Evolutionary conservation across 305 asterid genomes (phyloP).

Genomic region (Fraxinus dipetala): DNA sequence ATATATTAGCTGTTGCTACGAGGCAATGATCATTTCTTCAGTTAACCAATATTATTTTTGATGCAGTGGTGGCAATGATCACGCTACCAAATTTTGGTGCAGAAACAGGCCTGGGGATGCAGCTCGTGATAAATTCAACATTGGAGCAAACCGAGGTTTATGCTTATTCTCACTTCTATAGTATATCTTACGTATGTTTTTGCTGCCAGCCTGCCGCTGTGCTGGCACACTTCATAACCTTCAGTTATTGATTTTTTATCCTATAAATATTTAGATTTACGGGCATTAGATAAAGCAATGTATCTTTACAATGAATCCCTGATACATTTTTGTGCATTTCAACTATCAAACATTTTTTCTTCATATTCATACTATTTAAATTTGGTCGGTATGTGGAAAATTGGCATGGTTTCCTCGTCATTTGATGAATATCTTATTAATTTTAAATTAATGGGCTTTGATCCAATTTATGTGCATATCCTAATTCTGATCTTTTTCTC

Average conservation of each 20-base stretch:
- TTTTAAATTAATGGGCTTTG: not conserved
- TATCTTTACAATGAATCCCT: slow-evolving; percentile 7
- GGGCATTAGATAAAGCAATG: slow-evolving; percentile 8
- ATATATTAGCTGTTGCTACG: not conserved
- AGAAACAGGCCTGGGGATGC: slow-evolving; percentile 98
- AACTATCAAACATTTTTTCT: not conserved
- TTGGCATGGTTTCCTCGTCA: slow-evolving; percentile 1
- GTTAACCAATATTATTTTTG: slow-evolving; percentile 26
- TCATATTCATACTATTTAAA: not conserved
- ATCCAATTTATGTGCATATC: not conserved
- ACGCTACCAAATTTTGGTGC: slow-evolving; percentile 98
- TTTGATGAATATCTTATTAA: not conserved
- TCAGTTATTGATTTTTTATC: not conserved
- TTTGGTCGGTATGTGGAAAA: not conserved
- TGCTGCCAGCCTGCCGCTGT: not conserved
- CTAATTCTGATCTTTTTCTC: not conserved
- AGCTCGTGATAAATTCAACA: slow-evolving; percentile 69
- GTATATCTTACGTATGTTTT: not conserved
- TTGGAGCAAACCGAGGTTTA: slow-evolving; percentile 64
- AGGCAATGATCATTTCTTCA: not conserved
- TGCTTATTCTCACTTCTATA: slow-evolving; percentile 8
- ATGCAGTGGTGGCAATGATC: slow-evolving; percentile 98
- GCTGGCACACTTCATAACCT: slow-evolving; percentile 22
- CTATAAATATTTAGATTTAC: not conserved
- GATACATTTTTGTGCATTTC: slow-evolving; percentile 10